These are phyloP conservation scores for Pythium rishiriense DNA, from an alignment of 352 stramenopile species.

Conservation along the genomic window DNA sequence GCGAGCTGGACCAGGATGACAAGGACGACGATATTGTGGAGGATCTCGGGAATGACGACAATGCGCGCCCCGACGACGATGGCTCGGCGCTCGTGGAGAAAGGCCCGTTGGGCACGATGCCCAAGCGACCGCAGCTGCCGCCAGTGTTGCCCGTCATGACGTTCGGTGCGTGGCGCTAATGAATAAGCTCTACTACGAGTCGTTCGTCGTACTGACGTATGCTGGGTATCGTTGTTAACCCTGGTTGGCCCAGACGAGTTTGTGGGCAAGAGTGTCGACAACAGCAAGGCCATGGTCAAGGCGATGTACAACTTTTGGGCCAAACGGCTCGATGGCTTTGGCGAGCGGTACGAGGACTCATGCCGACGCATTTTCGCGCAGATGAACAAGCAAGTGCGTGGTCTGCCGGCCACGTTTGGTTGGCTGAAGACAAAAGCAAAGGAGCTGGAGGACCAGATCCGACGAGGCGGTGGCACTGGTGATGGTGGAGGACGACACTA, in stretches of 20 bases:
- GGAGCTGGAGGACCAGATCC: conserved; percentile 25
- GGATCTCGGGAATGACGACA: conserved; percentile 34
- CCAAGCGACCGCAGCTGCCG: conserved; percentile 32
- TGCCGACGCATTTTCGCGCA: conserved; percentile 55
- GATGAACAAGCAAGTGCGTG: conserved; percentile 61
- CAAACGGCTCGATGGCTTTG: conserved; percentile 59
- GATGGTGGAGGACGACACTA: not conserved
- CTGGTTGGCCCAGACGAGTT: conserved; percentile 30
- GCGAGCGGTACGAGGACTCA: conserved; percentile 69
- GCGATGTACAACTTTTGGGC: conserved; percentile 79
- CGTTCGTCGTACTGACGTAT: too few species aligned
- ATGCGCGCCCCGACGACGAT: conserved; percentile 15
- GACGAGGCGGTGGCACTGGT: conserved; percentile 2
- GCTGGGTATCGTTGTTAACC: not conserved
- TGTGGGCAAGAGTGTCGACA: conserved; percentile 46
- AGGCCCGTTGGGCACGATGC: conserved; percentile 43
- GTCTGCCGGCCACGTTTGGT: conserved; percentile 15
- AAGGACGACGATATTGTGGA: conserved; percentile 47
- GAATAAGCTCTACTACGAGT: too few species aligned
- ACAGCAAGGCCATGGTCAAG: conserved; percentile 46
- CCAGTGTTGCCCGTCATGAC: conserved; percentile 53
- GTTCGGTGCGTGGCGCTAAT: conserved; percentile 42
- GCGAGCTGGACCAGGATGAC: conserved; percentile 37
- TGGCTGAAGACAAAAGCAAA: conserved; percentile 24
- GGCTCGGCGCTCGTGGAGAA: conserved; percentile 46